These are phyloP conservation scores for Camellia granthamiana DNA, from an alignment of 148 eudicot species.

Conservation along the genomic window DNA sequence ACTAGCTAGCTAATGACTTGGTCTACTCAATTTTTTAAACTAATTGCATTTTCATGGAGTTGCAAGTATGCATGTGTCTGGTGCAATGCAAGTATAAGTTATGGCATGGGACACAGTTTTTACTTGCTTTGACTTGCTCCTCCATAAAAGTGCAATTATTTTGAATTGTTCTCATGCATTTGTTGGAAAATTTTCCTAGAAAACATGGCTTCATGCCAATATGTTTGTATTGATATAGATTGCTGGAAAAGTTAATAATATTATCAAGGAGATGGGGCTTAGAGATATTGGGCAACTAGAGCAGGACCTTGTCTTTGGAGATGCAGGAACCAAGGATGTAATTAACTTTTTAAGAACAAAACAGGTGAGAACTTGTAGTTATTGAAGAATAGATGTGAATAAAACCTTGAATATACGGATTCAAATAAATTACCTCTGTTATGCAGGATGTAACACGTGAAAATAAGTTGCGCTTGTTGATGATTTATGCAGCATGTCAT, in stretches of 20 bases:
- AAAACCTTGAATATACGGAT: neutral
- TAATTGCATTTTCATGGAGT: no score
- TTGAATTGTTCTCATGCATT: neutral
- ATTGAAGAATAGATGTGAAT: neutral
- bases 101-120: no score
- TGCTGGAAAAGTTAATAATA: slow-evolving; percentile 81
- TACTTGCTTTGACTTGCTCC: no score
- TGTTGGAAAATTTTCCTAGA: neutral
- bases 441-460: slow-evolving; percentile 78
- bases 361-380: slow-evolving; percentile 39
- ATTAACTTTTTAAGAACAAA: slow-evolving; percentile 71
- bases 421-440: neutral
- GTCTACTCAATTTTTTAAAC: neutral
- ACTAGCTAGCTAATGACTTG: neutral
- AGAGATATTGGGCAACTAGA: slow-evolving; percentile 91
- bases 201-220: slow-evolving; percentile 15
- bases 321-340: slow-evolving; percentile 92
- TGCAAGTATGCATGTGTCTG: no score
- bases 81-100: no score
- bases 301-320: slow-evolving; percentile 96
- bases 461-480: slow-evolving; percentile 81
- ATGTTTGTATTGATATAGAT: slow-evolving; percentile 48
- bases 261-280: slow-evolving; percentile 70
- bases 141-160: no score
- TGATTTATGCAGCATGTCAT: slow-evolving; percentile 91